Base-by-base conservation (phyloP, 2,329 filamentous ascomycete genomes). In the Pyrenochaeta sp. region DNA sequence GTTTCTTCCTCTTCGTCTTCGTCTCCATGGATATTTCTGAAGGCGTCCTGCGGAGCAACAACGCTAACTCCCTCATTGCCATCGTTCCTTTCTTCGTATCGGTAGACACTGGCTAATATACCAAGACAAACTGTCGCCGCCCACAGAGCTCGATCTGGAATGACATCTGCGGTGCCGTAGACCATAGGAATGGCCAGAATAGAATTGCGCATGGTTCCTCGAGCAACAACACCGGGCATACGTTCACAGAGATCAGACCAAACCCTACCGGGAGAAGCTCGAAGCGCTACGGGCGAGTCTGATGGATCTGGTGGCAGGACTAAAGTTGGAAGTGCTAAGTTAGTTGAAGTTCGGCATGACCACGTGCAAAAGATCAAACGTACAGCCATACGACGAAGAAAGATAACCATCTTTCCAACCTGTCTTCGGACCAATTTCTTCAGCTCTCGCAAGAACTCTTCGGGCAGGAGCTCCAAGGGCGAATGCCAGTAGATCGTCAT, bases 351-450 rank as follows among this genome's bases (percentile, higher is more conserved):
- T 19, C 19, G 19, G 19, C 19, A 19, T 19, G 19, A 19, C 1
- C 19, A 19, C 19, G 19, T 19, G 19, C 19, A 19, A 19, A 19
- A 19, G 19, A 19, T 19, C 19, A 19, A 19, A 19, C 19, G 19
- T 19, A 19, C 19, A 85, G 0, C 84, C 84, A 37, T 84, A 80
- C 50, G 84, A 83, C 19, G 77, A 78, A 56, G 78, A 83, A 32
- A 85, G 79, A 64, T 83, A 85, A 0, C 83, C 82, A 58, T 86
- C 84, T 49, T 81, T 77, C 83, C 83, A 86, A 19, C 84, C 84
- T 0, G 81, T 84, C 34, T 70, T 68, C 0, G 79, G 73, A 0
- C 84, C 83, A n/a, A 86, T 80, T 32, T 84, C 80, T 62, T 85
- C 82, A 12, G 84, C 83, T 37, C 84, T 74, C 25, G 83, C 68